These are phyloP conservation scores for Aurifilum marmelostoma DNA, from an alignment of 2,329 filamentous ascomycete genomes.

Conservation along the genomic window DNA sequence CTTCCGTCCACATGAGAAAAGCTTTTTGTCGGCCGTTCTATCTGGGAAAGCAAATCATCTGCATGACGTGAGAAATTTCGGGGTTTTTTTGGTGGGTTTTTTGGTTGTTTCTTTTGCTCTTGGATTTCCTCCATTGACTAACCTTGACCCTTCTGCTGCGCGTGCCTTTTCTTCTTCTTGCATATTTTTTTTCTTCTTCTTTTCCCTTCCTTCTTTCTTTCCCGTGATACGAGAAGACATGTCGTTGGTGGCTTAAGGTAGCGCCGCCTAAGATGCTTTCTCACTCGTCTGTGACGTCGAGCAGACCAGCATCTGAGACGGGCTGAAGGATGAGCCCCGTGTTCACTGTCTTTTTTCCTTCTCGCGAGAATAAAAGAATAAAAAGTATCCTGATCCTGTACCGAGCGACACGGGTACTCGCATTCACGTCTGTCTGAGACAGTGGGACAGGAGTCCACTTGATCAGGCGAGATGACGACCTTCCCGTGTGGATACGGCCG, in stretches of 20 bases:
- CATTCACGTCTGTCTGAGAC: background rate
- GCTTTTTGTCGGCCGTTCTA: background rate
- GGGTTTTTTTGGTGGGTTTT: no score
- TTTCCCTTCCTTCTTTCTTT: background rate
- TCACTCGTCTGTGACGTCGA: background rate
- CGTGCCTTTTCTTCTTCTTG: background rate
- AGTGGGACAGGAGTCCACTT: background rate
- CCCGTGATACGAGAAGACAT: background rate
- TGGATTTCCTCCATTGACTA: background rate
- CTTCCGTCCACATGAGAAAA: background rate
- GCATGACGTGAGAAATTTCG: conserved; percentile 7
- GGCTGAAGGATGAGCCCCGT: background rate
- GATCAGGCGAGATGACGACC: background rate
- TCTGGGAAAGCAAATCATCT: background rate
- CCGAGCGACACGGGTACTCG: background rate
- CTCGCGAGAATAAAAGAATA: background rate
- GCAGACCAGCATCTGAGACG: background rate
- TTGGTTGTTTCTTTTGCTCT: background rate
- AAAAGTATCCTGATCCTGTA: background rate
- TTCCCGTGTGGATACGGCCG: background rate
- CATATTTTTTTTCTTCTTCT: background rate
- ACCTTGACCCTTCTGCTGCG: background rate
- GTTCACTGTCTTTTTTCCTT: no score
- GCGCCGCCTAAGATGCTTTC: background rate
- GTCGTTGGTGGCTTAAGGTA: background rate